A percentile compares a stretch with the other conserved stretches of the same genome.
Evolutionary conservation across 306 rosid genomes (phyloP).

Genomic region (Vicia villosa): DNA sequence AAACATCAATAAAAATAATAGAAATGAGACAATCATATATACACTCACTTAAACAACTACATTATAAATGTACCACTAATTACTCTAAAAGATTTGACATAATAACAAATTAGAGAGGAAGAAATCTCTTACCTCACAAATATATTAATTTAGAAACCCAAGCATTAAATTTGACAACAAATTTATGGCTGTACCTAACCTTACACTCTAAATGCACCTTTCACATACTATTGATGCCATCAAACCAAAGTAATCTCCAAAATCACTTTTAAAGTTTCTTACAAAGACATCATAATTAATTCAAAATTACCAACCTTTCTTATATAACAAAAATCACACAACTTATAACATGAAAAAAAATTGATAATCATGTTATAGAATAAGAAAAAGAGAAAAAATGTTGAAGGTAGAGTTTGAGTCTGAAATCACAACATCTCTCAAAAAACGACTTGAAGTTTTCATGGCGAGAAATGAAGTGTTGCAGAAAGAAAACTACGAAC

Average conservation of each 20-base stretch:
- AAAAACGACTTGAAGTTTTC: conserved; percentile 58
- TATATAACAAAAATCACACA: conserved; percentile 39
- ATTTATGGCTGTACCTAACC: conserved; percentile 67
- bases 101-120: conserved; percentile 31
- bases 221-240: conserved; percentile 52
- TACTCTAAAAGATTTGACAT: conserved; percentile 24
- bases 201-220: conserved; percentile 45
- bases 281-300: conserved; percentile 50
- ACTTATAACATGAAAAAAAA: conserved; percentile 15
- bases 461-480: conserved; percentile 53
- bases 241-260: conserved; percentile 58
- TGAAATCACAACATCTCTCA: conserved; percentile 50
- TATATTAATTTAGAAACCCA: conserved; percentile 3
- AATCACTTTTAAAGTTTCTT: conserved; percentile 38
- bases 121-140: conserved; percentile 27
- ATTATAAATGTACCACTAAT: conserved; percentile 1
- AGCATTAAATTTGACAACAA: conserved; percentile 46
- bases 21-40: conserved; percentile 23
- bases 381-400: conserved; percentile 48
- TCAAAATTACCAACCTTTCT: conserved; percentile 50
- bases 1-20: background rate
- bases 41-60: conserved; percentile 2
- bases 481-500: conserved; percentile 77
- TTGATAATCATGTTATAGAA: conserved; percentile 21
- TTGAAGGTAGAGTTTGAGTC: conserved; percentile 48